Conservation (phyloP, 495 filamentous ascomycete genomes). For the Monascus purpureus region DNA sequence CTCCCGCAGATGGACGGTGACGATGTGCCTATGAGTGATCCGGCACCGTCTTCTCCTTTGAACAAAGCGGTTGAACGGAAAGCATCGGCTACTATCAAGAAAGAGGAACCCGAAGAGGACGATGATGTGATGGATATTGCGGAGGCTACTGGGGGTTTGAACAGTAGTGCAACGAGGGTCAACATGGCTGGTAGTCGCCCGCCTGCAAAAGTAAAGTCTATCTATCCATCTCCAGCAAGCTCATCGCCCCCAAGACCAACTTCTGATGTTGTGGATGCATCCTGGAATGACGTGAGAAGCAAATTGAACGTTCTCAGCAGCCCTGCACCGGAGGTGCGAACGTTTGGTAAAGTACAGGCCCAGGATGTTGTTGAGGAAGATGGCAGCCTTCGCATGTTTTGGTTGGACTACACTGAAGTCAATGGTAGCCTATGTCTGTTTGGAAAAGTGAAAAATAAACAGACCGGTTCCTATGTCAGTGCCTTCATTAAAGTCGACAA, state of each 20-base stretch:
- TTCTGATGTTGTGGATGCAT: conserved; percentile 55
- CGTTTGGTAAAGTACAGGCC: conserved; percentile 64
- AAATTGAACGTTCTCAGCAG: conserved; percentile 76
- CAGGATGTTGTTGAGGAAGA: conserved; percentile 78
- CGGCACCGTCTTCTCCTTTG: conserved; percentile 73
- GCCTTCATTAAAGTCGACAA: conserved; percentile 97
- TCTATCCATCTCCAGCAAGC: conserved; percentile 52
- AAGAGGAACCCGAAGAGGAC: conserved; percentile 53
- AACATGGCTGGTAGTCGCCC: conserved; percentile 81
- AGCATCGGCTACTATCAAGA: conserved; percentile 39
- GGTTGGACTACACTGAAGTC: conserved; percentile 91
- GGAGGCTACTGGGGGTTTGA: conserved; percentile 49
- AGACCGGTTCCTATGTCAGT: conserved; percentile 61
- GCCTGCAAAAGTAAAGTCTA: conserved; percentile 58
- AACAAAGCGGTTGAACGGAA: conserved; percentile 69
- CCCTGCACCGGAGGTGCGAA: conserved; percentile 45
- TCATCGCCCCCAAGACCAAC: conserved; percentile 59
- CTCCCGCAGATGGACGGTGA: conserved; percentile 35
- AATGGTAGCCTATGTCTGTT: conserved; percentile 88
- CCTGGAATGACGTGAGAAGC: conserved; percentile 79
- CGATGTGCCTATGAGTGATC: conserved; percentile 74
- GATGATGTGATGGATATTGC: conserved; percentile 79
- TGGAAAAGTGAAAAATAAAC: conserved; percentile 90
- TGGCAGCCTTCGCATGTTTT: conserved; percentile 86
- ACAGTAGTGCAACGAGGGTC: conserved; percentile 52